Percentiles rank a stretch among this genome's conserved stretches.
phyloP scores from a whole-genome alignment of 2,329 filamentous ascomycete genomes.

The Cladosporium sp. region DNA sequence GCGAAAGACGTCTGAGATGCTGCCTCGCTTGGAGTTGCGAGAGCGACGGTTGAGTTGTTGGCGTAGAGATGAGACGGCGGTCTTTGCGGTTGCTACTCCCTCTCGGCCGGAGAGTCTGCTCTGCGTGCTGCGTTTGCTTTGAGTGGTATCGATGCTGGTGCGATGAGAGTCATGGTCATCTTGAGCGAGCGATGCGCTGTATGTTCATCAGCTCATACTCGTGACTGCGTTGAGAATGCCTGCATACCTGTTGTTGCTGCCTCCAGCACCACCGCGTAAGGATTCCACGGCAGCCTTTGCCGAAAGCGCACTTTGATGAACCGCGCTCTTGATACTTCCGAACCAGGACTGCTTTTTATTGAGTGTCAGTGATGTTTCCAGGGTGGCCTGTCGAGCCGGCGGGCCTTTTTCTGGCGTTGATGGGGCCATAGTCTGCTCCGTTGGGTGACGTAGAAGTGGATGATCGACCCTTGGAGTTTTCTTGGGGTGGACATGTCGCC shows the following conservation, averaged over 20 bases:
- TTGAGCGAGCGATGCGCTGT: not conserved
- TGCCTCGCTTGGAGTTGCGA: slow-evolving; percentile 2
- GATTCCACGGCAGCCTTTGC: slow-evolving; percentile 15
- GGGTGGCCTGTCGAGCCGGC: not conserved
- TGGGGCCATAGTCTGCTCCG: slow-evolving; percentile 5
- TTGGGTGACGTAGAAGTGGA: not conserved
- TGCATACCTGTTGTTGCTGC: slow-evolving; percentile 3
- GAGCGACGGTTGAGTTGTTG: slow-evolving; percentile 11
- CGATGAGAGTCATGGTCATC: not conserved
- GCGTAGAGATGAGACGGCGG: slow-evolving; percentile 11
- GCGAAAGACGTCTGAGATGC: slow-evolving; percentile 3
- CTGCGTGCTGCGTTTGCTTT: not conserved
- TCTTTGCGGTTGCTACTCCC: not conserved
- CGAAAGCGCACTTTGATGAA: slow-evolving; percentile 12
- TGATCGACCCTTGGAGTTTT: not conserved
- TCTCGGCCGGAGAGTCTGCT: not conserved
- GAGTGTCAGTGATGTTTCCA: slow-evolving; percentile 10
- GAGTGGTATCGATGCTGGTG: not conserved
- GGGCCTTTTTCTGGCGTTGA: slow-evolving; percentile 1
- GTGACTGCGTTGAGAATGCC: no score
- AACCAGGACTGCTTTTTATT: slow-evolving; percentile 17
- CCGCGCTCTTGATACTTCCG: slow-evolving; percentile 11
- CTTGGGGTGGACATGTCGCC: no score
- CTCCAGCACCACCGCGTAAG: not conserved
- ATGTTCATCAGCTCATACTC: not conserved